These are phyloP conservation scores for Hirschfeldia incana DNA, from an alignment of 345 rosid species.

Conservation along the genomic window DNA sequence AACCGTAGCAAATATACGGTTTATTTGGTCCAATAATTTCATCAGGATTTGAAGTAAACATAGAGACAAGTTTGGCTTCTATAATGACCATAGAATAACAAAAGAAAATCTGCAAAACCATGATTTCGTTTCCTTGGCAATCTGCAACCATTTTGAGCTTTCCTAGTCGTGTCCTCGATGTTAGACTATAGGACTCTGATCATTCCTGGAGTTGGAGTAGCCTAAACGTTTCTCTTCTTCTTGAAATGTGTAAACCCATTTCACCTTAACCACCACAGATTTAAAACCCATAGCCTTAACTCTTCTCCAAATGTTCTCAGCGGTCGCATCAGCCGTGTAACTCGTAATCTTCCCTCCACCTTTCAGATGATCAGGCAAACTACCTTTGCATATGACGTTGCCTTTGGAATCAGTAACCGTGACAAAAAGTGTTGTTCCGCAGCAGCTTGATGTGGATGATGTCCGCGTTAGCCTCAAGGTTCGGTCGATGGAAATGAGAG, in stretches of 20 bases:
- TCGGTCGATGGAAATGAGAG: slow-evolving; percentile 29
- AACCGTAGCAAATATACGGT: too few relatives aligned
- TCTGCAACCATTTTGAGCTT: slow-evolving; percentile 87
- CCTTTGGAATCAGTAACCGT: slow-evolving; percentile 83
- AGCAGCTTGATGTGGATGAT: slow-evolving; percentile 66
- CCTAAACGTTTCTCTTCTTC: slow-evolving; percentile 86
- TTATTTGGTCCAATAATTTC: background rate
- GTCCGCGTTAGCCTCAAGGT: slow-evolving; percentile 57
- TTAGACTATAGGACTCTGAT: slow-evolving; percentile 57
- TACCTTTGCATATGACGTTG: slow-evolving; percentile 58
- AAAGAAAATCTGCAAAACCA: background rate
- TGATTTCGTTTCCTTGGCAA: slow-evolving; percentile 67
- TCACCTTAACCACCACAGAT: slow-evolving; percentile 80
- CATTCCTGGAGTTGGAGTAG: slow-evolving; percentile 48
- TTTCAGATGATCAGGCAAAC: slow-evolving; percentile 47
- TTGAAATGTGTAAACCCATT: slow-evolving; percentile 72
- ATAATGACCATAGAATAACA: background rate
- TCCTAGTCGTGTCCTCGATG: slow-evolving; percentile 82
- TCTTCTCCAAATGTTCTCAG: slow-evolving; percentile 76
- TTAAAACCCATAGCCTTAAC: slow-evolving; percentile 69
- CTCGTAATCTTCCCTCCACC: slow-evolving; percentile 62
- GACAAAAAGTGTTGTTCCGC: slow-evolving; percentile 74
- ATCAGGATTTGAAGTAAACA: background rate
- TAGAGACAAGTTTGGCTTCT: background rate
- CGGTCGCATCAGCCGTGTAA: slow-evolving; percentile 86